Percentiles rank a stretch among this genome's conserved stretches.
phyloP scores from a whole-genome alignment of 352 stramenopile species.

The Phytopythium cucurbitacearum region DNA sequence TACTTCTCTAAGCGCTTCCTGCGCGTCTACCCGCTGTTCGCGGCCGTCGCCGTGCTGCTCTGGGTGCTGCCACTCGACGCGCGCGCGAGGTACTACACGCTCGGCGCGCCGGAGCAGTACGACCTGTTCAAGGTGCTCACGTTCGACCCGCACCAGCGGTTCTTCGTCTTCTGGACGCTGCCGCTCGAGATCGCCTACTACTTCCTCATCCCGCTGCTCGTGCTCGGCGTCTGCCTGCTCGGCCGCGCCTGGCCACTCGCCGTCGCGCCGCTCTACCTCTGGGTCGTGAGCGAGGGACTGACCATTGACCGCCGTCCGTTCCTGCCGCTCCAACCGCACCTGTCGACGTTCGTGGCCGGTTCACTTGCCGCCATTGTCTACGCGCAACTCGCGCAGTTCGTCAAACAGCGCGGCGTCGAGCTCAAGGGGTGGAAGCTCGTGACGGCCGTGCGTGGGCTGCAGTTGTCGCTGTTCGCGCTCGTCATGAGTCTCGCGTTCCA shows the following conservation, averaged over 20 bases:
- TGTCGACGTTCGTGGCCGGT: conserved; percentile 34
- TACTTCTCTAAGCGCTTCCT: conserved; percentile 43
- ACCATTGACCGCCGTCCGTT: conserved; percentile 22
- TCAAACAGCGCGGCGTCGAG: conserved; percentile 24
- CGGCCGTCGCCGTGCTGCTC: conserved; percentile 24
- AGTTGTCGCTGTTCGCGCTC: conserved; percentile 15
- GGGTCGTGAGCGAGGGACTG: conserved; percentile 23
- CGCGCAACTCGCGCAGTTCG: conserved; percentile 17
- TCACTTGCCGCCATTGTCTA: conserved; percentile 38
- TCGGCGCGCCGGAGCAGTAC: conserved; percentile 18
- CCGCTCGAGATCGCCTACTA: conserved; percentile 51
- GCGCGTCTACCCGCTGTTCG: conserved; percentile 47
- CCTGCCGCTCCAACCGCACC: conserved; percentile 12
- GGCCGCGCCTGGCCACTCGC: conserved; percentile 30
- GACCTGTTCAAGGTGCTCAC: conserved; percentile 33
- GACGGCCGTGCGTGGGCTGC: conserved; percentile 13
- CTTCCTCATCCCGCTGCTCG: conserved; percentile 42
- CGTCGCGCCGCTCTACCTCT: conserved; percentile 20
- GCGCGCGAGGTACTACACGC: conserved; percentile 25
- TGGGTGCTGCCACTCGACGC: conserved; percentile 23
- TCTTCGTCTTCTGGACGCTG: conserved; percentile 50
- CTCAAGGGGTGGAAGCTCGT: conserved; percentile 16
- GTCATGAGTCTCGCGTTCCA: conserved; percentile 29
- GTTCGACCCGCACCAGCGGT: conserved; percentile 34
- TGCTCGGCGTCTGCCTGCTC: conserved; percentile 14